Conservation (phyloP, 352 stramenopile species). For the Phytopythium vexans region DNA sequence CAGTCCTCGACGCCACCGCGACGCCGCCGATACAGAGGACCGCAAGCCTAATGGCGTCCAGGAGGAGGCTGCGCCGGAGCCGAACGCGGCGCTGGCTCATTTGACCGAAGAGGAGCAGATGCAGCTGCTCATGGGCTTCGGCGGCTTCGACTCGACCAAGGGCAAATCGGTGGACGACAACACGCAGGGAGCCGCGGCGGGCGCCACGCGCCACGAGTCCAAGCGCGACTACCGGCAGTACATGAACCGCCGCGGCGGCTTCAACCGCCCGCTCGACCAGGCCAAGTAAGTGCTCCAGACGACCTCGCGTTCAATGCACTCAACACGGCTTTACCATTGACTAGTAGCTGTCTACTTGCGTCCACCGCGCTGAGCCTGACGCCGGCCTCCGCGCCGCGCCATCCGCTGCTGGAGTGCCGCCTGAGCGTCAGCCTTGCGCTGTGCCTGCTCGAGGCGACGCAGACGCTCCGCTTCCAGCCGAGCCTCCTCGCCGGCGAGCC, state of each 20-base stretch:
- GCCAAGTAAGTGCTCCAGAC: too few relatives aligned
- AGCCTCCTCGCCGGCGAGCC: constrained; percentile 43
- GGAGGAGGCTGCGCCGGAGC: constrained; percentile 76
- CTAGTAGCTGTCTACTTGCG: too few relatives aligned
- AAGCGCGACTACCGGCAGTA: constrained; percentile 96
- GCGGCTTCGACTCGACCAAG: constrained; percentile 92
- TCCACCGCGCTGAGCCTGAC: constrained; percentile 18
- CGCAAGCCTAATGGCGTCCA: not conserved
- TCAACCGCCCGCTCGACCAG: constrained; percentile 93
- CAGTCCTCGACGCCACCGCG: constrained; percentile 1
- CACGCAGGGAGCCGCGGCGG: constrained; percentile 66
- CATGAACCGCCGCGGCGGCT: constrained; percentile 96
- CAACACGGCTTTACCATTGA: too few relatives aligned
- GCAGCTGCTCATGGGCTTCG: constrained; percentile 34
- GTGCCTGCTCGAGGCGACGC: constrained; percentile 32
- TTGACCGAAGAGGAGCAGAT: constrained; percentile 43
- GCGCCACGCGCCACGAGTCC: constrained; percentile 85
- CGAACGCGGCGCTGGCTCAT: constrained; percentile 18
- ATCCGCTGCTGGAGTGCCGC: constrained; percentile 53
- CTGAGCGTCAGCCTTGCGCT: constrained; percentile 40
- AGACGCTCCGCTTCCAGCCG: constrained; percentile 41
- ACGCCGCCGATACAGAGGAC: constrained; percentile 18
- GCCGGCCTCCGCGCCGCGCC: constrained; percentile 47
- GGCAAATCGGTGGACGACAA: constrained; percentile 93
- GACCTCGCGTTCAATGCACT: too few relatives aligned